Percentiles rank a stretch among this genome's conserved stretches.
Conservation (phyloP, 2,329 filamentous ascomycete genomes). For the Phaeophleospora eucalypticola region DNA sequence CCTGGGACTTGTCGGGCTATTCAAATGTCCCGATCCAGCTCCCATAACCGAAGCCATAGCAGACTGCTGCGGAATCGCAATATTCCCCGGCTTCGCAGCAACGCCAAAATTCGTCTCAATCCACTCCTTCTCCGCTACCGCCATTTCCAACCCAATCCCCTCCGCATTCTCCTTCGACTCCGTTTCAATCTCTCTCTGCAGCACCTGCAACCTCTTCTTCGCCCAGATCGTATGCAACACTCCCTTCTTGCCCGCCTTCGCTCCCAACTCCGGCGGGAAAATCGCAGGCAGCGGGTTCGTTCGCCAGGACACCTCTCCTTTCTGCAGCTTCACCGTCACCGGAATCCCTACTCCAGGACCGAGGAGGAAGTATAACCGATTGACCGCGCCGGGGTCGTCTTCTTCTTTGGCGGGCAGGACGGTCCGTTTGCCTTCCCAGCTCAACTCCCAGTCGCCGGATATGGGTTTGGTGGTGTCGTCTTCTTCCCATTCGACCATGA, state of each 20-base stretch:
- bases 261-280: conserved; percentile 71
- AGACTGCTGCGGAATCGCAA: conserved; percentile 29
- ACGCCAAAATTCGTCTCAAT: conserved; percentile 77
- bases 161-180: conserved; percentile 73
- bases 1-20: conserved; percentile 57
- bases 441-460: conserved; percentile 66
- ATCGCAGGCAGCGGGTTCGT: conserved; percentile 84
- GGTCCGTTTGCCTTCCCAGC: conserved; percentile 74
- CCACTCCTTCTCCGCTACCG: conserved; percentile 77
- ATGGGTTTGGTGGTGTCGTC: conserved; percentile 48
- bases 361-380: conserved; percentile 75
- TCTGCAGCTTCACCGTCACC: conserved; percentile 61
- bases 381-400: conserved; percentile 35
- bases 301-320: conserved; percentile 47
- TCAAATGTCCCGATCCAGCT: conserved; percentile 22
- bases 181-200: conserved; percentile 70
- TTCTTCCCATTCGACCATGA: conserved; percentile 90
- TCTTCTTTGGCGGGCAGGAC: conserved; percentile 62
- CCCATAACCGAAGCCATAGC: conserved; percentile 29
- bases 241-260: conserved; percentile 68
- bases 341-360: conserved; percentile 69
- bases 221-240: conserved; percentile 90
- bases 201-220: conserved; percentile 69
- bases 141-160: conserved; percentile 80
- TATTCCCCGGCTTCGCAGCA: conserved; percentile 38